Percentiles rank a stretch among this genome's conserved stretches.
These are phyloP conservation scores for Chaetomium cochliodes DNA, from an alignment of 495 filamentous ascomycete species.

Conservation along the genomic window DNA sequence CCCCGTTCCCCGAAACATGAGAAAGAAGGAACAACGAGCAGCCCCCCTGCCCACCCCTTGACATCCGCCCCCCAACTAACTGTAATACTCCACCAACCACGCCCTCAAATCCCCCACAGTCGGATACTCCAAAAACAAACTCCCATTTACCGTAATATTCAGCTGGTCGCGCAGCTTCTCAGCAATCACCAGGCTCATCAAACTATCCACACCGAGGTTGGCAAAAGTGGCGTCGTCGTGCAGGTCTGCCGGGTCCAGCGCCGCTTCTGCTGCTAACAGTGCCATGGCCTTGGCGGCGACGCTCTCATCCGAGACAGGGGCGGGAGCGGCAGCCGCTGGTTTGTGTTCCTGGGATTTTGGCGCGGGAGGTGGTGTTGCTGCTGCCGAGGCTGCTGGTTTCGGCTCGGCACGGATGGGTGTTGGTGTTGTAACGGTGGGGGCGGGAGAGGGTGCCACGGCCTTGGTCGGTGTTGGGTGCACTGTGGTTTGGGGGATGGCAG, in stretches of 20 bases:
- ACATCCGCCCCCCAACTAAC: background rate
- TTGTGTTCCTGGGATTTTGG: no score
- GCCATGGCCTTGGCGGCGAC: background rate
- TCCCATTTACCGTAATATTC: slow-evolving; percentile 37
- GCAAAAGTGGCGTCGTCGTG: slow-evolving; percentile 35
- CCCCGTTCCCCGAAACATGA: no score
- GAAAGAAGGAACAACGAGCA: no score
- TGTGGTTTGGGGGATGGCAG: background rate
- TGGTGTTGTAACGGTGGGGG: no score
- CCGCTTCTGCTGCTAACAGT: slow-evolving; percentile 22
- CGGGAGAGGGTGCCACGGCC: background rate
- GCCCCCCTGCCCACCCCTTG: no score
- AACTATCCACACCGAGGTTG: slow-evolving; percentile 51
- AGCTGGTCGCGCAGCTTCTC: slow-evolving; percentile 46
- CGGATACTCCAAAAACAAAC: slow-evolving; percentile 46
- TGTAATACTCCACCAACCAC: slow-evolving; percentile 22
- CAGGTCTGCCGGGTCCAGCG: slow-evolving; percentile 13
- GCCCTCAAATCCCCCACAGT: slow-evolving; percentile 41
- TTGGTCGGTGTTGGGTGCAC: background rate
- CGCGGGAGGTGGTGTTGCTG: no score
- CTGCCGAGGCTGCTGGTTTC: background rate
- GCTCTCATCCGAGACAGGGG: background rate
- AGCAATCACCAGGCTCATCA: slow-evolving; percentile 46
- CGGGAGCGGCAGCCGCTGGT: background rate
- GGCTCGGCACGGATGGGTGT: no score